A percentile compares a stretch with the other conserved stretches of the same genome.
These are phyloP conservation scores for Pyrenochaeta sp. DNA, from an alignment of 2,329 filamentous ascomycete species.

Conservation along the genomic window DNA sequence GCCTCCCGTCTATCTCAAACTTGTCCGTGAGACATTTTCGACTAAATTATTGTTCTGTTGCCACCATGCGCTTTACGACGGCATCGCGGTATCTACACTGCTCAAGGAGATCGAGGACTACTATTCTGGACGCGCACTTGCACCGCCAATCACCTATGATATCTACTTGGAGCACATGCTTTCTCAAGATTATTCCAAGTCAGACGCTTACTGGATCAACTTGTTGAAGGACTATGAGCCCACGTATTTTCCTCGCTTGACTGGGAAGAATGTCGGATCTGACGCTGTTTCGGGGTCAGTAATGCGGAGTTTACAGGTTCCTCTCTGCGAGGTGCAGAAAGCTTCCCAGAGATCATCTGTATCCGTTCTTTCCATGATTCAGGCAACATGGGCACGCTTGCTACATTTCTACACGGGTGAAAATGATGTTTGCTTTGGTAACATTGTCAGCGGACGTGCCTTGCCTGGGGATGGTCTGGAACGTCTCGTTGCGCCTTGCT, in stretches of 20 bases:
- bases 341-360: conserved; percentile 34
- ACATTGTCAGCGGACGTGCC: conserved; percentile 80
- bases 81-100: conserved; percentile 74
- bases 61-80: conserved; percentile 90
- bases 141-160: conserved; percentile 63
- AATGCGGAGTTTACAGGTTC: conserved; percentile 21
- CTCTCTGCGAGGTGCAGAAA: conserved; percentile 27
- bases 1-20: conserved; percentile 49
- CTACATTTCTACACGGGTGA: conserved; percentile 64
- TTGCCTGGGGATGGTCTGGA: conserved; percentile 71
- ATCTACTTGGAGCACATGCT: conserved; percentile 69
- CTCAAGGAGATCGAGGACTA: conserved; percentile 73
- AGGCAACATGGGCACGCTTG: conserved; percentile 75
- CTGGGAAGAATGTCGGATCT: conserved; percentile 11
- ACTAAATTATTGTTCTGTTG: conserved; percentile 59
- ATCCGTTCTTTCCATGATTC: conserved; percentile 69
- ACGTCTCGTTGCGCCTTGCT: conserved; percentile 83
- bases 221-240: conserved; percentile 63
- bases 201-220: conserved; percentile 71
- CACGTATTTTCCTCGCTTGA: conserved; percentile 49
- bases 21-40: conserved; percentile 23
- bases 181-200: conserved; percentile 54
- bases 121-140: conserved; percentile 59
- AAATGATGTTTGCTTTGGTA: conserved; percentile 83
- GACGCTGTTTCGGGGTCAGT: conserved; percentile 30